Evolutionary conservation across 306 rosid genomes (phyloP), one percentile per base, ranked within the genome.

Genomic region (Ceratonia siliqua): DNA sequence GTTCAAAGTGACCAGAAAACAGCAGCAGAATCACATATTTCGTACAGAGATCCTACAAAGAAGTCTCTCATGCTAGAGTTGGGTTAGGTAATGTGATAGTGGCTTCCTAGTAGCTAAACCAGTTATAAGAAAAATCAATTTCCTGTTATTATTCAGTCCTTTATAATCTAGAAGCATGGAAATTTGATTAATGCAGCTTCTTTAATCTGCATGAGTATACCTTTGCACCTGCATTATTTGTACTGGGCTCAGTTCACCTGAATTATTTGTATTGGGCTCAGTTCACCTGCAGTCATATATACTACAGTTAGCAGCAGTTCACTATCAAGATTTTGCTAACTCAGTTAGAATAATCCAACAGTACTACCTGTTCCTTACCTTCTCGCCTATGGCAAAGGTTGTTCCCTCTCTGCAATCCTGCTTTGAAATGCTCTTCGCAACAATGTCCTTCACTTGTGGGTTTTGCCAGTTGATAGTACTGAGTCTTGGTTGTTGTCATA

Each of bases 31-130:
- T 54, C 49, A 48, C 52, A 59, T 30, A 52, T n/a, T 39, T 5
- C 17, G 64, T 58, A 53, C 78, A 77, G 52, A 53, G 80, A 72
- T 52, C 77, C 73, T 12, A 22, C 63, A 57, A 49, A 70, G 78
- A 54, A 75, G 52, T 73, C 66, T 71, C 53, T 81, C 11, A 55
- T 80, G 79, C 77, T 59, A 64, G 78, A 71, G 61, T 86, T 78
- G 52, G 76, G 62, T 65, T 73, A 73, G 7, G 10, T 39, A 54
- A 39, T 69, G 2, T 53, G 14, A 6, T 62, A 2, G 27, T 6
- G 68, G 63, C 6, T 67, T 28, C 42, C 57, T 8, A 20, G 57
- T 67, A 27, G 27, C 57, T 28, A 46, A n/a, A 27, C 15, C n/a
- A 45, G 58, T 67, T 30, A 39, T 27, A 12, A 48, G 35, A 22